Percentiles rank a stretch among this genome's conserved stretches.
These are phyloP conservation scores for Pezizomycotina sp. DNA, from an alignment of 2,329 filamentous ascomycete genomes.

Conservation along the genomic window DNA sequence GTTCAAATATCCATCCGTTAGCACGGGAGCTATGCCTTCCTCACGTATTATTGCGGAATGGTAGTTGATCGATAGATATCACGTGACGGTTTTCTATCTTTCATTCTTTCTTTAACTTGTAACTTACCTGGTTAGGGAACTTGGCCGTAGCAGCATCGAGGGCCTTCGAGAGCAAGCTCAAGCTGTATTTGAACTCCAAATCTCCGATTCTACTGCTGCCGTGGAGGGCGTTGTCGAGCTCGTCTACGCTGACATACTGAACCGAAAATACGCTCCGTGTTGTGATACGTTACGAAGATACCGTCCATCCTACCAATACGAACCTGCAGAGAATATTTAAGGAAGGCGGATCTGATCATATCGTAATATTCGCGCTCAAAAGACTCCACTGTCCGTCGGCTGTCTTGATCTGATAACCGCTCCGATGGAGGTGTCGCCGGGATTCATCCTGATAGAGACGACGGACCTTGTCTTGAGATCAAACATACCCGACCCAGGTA, in stretches of 20 bases:
- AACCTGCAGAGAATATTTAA: constrained; percentile 93
- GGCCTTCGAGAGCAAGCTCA: constrained; percentile 62
- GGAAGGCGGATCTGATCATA: constrained; percentile 83
- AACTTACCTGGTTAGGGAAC: constrained; percentile 48
- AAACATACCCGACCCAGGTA: constrained; percentile 86
- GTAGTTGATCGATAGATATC: too few relatives aligned
- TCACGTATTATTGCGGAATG: too few relatives aligned
- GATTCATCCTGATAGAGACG: constrained; percentile 78
- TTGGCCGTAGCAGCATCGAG: constrained; percentile 56
- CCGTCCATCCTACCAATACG: constrained; percentile 97
- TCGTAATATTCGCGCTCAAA: constrained; percentile 94
- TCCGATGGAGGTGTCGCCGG: constrained; percentile 47
- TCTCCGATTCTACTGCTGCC: constrained; percentile 52
- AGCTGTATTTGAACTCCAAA: constrained; percentile 66
- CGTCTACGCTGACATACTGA: constrained; percentile 71
- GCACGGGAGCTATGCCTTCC: too few relatives aligned
- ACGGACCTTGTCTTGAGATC: constrained; percentile 93
- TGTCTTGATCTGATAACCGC: constrained; percentile 71
- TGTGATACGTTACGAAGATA: constrained; percentile 94
- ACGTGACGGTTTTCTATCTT: too few relatives aligned
- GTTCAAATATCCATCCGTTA: too few relatives aligned
- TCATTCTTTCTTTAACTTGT: too few relatives aligned
- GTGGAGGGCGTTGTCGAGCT: constrained; percentile 86
- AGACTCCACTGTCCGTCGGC: constrained; percentile 68
- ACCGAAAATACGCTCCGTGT: constrained; percentile 92